Conservation (phyloP, 345 rosid genomes). For the Salix viminalis region DNA sequence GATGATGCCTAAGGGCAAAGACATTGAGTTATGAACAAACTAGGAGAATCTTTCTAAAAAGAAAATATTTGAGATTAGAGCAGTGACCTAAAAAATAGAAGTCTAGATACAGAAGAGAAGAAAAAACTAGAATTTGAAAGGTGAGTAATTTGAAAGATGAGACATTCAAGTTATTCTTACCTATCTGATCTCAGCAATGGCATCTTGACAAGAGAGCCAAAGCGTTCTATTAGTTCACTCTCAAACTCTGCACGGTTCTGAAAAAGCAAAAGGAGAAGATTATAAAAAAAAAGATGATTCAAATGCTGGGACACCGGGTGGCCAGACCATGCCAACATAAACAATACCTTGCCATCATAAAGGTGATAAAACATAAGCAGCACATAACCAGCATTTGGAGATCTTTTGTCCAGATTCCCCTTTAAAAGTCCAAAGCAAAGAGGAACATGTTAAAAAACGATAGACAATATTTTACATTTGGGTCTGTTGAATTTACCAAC, state of each 20-base stretch:
- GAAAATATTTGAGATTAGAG: neutral
- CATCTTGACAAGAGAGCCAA: conserved; percentile 85
- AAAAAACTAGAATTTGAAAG: neutral
- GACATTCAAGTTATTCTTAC: conserved; percentile 29
- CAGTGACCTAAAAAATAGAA: neutral
- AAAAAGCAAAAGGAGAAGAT: conserved; percentile 4
- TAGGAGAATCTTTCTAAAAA: no score
- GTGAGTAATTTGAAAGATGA: neutral
- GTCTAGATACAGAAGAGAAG: neutral
- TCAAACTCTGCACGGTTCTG: conserved; percentile 85
- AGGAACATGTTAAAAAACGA: conserved; percentile 14
- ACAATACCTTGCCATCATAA: conserved; percentile 86
- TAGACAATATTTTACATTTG: neutral
- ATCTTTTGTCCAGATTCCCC: conserved; percentile 94
- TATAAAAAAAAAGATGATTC: neutral
- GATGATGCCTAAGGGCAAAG: no score
- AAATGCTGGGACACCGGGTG: neutral
- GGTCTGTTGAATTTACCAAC: neutral
- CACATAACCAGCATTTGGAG: conserved; percentile 88
- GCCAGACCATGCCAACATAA: conserved; percentile 5
- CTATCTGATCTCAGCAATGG: conserved; percentile 77
- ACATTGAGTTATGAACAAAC: no score
- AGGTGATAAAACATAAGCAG: conserved; percentile 93
- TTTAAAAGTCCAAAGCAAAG: conserved; percentile 29
- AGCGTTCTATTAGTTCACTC: conserved; percentile 79